Base-by-base conservation (phyloP, 2,329 filamentous ascomycete species). In the Coccinonectria pachysandricola region DNA sequence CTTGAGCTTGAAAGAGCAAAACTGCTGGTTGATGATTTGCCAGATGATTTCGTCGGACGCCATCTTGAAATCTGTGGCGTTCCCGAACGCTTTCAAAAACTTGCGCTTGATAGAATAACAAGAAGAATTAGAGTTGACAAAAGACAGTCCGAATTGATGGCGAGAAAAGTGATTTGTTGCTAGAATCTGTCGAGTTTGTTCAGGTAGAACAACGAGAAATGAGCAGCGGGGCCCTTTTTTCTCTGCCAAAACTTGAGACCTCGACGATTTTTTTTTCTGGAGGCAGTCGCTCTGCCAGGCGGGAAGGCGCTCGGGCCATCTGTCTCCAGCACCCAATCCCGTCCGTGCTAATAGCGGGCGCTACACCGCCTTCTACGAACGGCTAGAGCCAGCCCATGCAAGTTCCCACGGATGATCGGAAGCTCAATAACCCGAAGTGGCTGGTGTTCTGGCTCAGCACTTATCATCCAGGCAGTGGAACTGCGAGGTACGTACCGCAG, bases 31-130 rank as follows among this genome's bases (percentile, higher is more conserved):
- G 43, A 95, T 94, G 31, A 95, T 83, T 55, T 87, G 78, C 91
- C 91, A 98, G 39, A 96, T 79, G 40, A 96, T 92, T 60, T 96
- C 88, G 66, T 96, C 88, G 37, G 85, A 92, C 32, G 83, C 75
- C 82, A 91, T 92, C 31, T 19, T 23, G 11, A 19, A 19, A 19
- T 7, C n/a, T n/a, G n/a, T n/a, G n/a, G n/a, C n/a, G n/a, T n/a
- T n/a, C n/a, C n/a, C n/a, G n/a, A n/a, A n/a, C n/a, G n/a, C n/a
- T n/a, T n/a, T n/a, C n/a, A n/a, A n/a, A n/a, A n/a, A n/a, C n/a
- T n/a, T n/a, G n/a, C n/a, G n/a, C n/a, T n/a, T n/a, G n/a, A n/a
- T n/a, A n/a, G n/a, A n/a, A n/a, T n/a, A n/a, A n/a, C 16, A 21
- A 16, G 12, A 22, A 11, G 19, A 21, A 20, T 31, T 27, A n/a